Base-by-base conservation (phyloP, 2,329 filamentous ascomycete genomes). In the Xylariaceae sp. region DNA sequence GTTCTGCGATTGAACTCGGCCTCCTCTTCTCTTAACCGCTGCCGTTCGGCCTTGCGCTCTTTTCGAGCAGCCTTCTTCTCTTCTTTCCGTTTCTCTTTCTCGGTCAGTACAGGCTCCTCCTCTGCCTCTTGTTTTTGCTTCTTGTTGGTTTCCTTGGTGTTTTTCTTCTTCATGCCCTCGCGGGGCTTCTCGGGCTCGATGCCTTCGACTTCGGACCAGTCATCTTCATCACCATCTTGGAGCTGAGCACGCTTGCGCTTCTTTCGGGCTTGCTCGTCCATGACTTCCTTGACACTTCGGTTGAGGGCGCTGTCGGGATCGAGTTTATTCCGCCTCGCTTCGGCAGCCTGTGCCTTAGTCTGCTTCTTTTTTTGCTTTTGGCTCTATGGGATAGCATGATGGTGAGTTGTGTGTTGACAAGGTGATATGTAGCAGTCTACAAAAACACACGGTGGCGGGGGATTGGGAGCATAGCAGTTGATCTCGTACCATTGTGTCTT, bases 361-460 rank as follows among this genome's bases (percentile, higher is more conserved):
- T 97, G 91, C 74, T 97, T 97, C 71, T 93, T 95, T 63, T 85
- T 85, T 66, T 84, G 83, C 89, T 90, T 95, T 83, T 96, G 89
- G 60, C 93, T 86, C 89, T 95, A 61, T 51, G 42, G 35, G 55
- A 40, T 43, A 37, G 21, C 17, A 10, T 7, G 23, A 19, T 16
- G 34, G 50, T 56, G 42, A 60, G 58, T 40, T 41, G 23, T 25
- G 45, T 23, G n/a, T 35, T 44, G 11, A 27, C 47, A 14, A 32
- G 12, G 7, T 32, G 27, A 16, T 16, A 8, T 29, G 40, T 25
- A 34, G 43, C 42, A 42, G 54, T 44, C 34, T 35, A 42, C 6
- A 25, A 25, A 33, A 7, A 27, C 16, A 20, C 12, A 11, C 36
- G 19, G 35, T 27, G 14, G 17, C 8, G 21, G 25, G 25, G 17